phyloP scores from a whole-genome alignment of 768 basidiomycete genomes.

The Gymnopilus junonius region DNA sequence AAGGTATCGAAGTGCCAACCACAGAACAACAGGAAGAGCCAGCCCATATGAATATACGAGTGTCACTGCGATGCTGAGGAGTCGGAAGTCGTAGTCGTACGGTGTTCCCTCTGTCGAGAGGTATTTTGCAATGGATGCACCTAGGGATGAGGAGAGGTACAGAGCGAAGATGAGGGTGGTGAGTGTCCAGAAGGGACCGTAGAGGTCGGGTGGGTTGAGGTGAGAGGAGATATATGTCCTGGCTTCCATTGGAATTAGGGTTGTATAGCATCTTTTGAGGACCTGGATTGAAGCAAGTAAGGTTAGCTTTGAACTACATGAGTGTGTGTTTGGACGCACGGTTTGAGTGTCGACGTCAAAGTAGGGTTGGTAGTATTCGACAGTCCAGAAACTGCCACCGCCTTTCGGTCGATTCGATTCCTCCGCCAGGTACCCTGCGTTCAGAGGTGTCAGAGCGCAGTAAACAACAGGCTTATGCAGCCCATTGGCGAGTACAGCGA shows the following conservation, averaged over 20 bases:
- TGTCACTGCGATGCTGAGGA: constrained; percentile 81
- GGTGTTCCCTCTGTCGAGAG: constrained; percentile 61
- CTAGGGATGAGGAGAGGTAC: constrained; percentile 93
- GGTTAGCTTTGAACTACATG: not conserved
- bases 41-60: constrained; percentile 90
- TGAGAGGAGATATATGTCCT: constrained; percentile 62
- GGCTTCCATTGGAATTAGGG: constrained; percentile 73
- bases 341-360: constrained; percentile 89
- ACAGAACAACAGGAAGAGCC: constrained; percentile 78
- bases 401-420: constrained; percentile 47
- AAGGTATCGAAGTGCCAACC: constrained; percentile 83
- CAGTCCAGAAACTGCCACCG: constrained; percentile 69
- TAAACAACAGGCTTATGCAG: not conserved
- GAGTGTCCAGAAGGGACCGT: constrained; percentile 97
- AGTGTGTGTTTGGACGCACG: constrained; percentile 33
- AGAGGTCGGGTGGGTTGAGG: constrained; percentile 73
- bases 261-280: constrained; percentile 74
- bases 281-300: constrained; percentile 49
- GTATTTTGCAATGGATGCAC: constrained; percentile 86
- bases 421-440: constrained; percentile 69
- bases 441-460: not conserved
- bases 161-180: constrained; percentile 93
- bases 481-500: not conserved
- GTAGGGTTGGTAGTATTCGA: constrained; percentile 87
- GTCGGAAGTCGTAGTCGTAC: constrained; percentile 84